Evolutionary conservation across 2,329 filamentous ascomycete genomes (phyloP).

Genomic region (Stromatinia cepivora): DNA sequence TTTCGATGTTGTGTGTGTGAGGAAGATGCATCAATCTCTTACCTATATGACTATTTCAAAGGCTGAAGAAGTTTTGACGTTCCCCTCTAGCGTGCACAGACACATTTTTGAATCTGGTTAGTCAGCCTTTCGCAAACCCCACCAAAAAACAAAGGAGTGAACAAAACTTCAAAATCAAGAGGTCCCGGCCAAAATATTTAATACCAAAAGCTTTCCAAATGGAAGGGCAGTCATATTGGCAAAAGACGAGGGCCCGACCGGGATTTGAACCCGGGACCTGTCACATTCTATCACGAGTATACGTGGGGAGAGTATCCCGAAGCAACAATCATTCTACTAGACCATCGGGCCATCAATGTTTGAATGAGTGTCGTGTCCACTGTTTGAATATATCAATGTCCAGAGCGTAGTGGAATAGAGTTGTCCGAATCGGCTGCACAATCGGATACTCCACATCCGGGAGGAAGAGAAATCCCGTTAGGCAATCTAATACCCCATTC

Average conservation of each 20-base stretch:
- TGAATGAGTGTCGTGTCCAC: rapidly evolving
- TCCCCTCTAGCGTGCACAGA: background rate
- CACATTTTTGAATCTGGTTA: background rate
- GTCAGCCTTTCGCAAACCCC: background rate
- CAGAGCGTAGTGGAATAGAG: rapidly evolving
- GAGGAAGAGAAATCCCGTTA: background rate
- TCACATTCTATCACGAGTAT: constrained; percentile 12
- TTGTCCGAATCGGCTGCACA: background rate
- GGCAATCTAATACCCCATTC: background rate
- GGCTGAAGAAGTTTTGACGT: too few species aligned
- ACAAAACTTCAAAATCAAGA: background rate
- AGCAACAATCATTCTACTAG: constrained; percentile 5
- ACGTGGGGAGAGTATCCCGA: constrained; percentile 10
- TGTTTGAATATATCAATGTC: rapidly evolving
- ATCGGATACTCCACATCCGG: background rate
- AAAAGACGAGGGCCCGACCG: constrained; percentile 2
- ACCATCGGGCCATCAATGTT: background rate
- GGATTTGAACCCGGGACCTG: constrained; percentile 13
- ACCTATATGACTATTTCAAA: too few species aligned
- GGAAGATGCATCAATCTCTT: too few species aligned
- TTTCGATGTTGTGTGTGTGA: background rate
- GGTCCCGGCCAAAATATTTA: background rate
- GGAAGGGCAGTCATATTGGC: background rate
- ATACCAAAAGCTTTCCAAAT: background rate
- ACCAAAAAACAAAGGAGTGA: background rate